Percentiles rank a stretch among this genome's conserved stretches.
phyloP scores from a whole-genome alignment of 352 stramenopile species.

The Phytophthora pini region DNA sequence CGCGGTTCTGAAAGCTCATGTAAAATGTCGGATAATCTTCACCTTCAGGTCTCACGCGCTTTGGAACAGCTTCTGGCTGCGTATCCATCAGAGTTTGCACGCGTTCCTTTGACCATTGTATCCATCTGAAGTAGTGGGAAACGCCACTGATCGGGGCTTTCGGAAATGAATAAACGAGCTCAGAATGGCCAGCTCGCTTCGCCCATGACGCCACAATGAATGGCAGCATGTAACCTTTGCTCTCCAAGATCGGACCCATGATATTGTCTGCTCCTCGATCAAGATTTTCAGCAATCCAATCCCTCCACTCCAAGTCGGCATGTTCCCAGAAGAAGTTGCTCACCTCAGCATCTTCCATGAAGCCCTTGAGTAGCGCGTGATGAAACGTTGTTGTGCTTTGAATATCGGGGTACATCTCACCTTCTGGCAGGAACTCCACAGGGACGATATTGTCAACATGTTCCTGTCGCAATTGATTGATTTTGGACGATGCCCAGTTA shows the following conservation, averaged over 20 bases:
- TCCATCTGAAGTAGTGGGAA: slow-evolving; percentile 74
- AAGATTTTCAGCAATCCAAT: slow-evolving; percentile 60
- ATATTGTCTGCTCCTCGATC: slow-evolving; percentile 50
- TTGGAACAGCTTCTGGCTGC: slow-evolving; percentile 39
- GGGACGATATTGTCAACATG: slow-evolving; percentile 30
- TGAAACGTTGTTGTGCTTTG: slow-evolving; percentile 59
- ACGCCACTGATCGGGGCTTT: slow-evolving; percentile 56
- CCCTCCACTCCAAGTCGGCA: slow-evolving; percentile 53
- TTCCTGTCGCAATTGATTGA: slow-evolving; percentile 21
- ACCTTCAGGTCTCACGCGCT: slow-evolving; percentile 44
- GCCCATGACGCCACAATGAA: slow-evolving; percentile 78
- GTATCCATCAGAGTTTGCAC: slow-evolving; percentile 57
- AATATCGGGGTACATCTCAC: slow-evolving; percentile 51
- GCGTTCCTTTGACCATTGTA: slow-evolving; percentile 74
- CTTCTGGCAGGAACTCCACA: slow-evolving; percentile 40
- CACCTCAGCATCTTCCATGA: slow-evolving; percentile 57
- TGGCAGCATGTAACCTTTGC: slow-evolving; percentile 67
- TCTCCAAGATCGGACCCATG: slow-evolving; percentile 50
- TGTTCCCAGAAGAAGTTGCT: slow-evolving; percentile 67
- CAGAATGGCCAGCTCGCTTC: slow-evolving; percentile 38
- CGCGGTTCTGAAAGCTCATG: slow-evolving; percentile 61
- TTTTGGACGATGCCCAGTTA: slow-evolving; percentile 49
- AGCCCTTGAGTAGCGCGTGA: slow-evolving; percentile 50
- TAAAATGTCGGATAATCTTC: slow-evolving; percentile 64
- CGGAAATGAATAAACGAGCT: slow-evolving; percentile 63